phyloP scores from a whole-genome alignment of 352 stramenopile genomes.

The Phytopythium delawarense region DNA sequence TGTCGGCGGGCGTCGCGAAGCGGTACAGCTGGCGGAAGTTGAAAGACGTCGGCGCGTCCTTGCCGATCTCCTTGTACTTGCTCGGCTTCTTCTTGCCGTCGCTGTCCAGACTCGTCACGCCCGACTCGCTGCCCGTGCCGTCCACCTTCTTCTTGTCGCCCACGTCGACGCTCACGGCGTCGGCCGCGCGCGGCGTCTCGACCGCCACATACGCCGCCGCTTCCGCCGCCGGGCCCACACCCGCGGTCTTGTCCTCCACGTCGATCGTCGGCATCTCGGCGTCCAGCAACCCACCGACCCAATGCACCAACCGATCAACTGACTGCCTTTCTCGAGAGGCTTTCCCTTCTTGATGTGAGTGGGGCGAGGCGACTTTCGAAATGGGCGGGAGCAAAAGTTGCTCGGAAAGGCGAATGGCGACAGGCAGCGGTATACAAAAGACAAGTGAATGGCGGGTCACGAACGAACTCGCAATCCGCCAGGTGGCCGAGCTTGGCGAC shows the following conservation, averaged over 20 bases:
- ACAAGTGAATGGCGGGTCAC: background rate
- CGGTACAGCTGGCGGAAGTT: slow-evolving; percentile 31
- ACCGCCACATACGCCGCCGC: slow-evolving; percentile 1
- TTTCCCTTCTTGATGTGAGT: background rate
- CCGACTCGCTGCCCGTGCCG: slow-evolving; percentile 14
- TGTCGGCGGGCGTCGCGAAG: slow-evolving; percentile 30
- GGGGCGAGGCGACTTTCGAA: slow-evolving; percentile 2
- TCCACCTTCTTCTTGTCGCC: slow-evolving; percentile 1
- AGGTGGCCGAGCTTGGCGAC: background rate
- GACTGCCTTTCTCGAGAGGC: background rate
- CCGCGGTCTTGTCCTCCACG: background rate
- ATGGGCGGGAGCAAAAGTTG: background rate
- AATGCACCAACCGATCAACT: background rate
- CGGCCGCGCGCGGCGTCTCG: background rate
- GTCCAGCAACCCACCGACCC: too few species aligned
- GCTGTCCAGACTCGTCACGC: slow-evolving; percentile 5
- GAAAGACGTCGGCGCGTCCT: slow-evolving; percentile 22
- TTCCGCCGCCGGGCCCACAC: too few species aligned
- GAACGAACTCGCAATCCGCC: background rate
- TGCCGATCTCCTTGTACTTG: slow-evolving; percentile 14
- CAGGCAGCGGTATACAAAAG: background rate
- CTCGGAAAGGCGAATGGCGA: background rate
- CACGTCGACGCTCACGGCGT: slow-evolving; percentile 5
- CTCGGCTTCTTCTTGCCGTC: slow-evolving; percentile 12
- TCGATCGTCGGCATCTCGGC: background rate